These are phyloP conservation scores for Ramichloridium luteum DNA, from an alignment of 2,329 filamentous ascomycete species.

Conservation along the genomic window DNA sequence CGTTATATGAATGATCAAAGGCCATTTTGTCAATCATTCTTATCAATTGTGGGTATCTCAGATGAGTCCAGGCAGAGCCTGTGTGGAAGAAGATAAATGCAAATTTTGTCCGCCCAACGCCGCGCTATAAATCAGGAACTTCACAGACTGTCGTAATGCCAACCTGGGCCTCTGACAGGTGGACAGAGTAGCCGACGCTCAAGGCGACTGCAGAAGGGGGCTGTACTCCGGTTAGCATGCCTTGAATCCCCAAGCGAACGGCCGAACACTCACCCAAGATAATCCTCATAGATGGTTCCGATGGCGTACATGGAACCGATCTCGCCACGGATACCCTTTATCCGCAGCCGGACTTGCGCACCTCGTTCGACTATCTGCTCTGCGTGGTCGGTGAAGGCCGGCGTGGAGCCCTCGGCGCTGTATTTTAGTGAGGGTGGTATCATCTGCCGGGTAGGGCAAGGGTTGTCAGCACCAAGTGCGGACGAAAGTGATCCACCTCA, in stretches of 20 bases:
- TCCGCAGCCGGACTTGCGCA: constrained; percentile 84
- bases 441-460: constrained; percentile 50
- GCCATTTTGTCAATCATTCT: too few relatives aligned
- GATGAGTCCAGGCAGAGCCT: too few relatives aligned
- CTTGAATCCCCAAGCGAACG: too few relatives aligned
- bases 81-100: too few relatives aligned
- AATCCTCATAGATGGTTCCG: constrained; percentile 79
- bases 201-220: constrained; percentile 4
- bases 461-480: too few relatives aligned
- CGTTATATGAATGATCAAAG: too few relatives aligned
- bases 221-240: too few relatives aligned
- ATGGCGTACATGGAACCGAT: constrained; percentile 94
- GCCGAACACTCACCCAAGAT: constrained; percentile 21
- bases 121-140: background rate
- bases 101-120: background rate
- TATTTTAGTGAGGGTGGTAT: constrained; percentile 88
- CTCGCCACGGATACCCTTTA: constrained; percentile 86
- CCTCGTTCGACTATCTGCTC: constrained; percentile 89
- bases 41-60: too few relatives aligned
- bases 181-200: too few relatives aligned
- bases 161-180: too few relatives aligned
- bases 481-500: background rate
- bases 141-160: too few relatives aligned
- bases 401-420: constrained; percentile 91
- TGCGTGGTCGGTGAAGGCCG: constrained; percentile 89